A percentile compares a stretch with the other conserved stretches of the same genome.
Evolutionary conservation across 2,329 filamentous ascomycete genomes (phyloP).

Genomic region (Coniella vitis): DNA sequence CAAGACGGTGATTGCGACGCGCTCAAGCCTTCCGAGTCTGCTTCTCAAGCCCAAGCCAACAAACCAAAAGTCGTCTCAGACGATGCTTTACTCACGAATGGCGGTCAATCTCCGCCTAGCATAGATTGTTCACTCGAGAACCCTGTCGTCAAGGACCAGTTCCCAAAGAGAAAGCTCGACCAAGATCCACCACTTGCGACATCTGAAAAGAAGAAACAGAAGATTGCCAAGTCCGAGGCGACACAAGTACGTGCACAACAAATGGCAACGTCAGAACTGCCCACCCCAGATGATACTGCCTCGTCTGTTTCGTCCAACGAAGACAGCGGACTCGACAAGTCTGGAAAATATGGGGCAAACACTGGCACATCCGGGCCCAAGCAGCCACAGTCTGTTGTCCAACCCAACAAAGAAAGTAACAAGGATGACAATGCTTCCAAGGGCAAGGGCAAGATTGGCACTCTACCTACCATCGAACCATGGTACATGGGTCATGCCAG

Average conservation of each 20-base stretch:
- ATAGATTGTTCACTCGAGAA: constrained; percentile 12
- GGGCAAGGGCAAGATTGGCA: not conserved
- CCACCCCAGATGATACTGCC: not conserved
- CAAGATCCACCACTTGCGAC: not conserved
- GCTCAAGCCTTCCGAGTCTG: not conserved
- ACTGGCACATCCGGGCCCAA: constrained; percentile 10
- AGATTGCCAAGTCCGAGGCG: constrained; percentile 10
- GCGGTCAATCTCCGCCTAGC: not conserved
- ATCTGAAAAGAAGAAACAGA: constrained; percentile 2
- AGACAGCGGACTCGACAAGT: not conserved
- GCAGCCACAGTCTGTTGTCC: not conserved
- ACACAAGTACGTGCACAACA: not conserved
- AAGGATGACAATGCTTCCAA: not conserved
- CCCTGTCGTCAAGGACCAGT: not conserved
- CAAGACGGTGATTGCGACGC: not conserved
- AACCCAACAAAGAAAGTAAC: not conserved
- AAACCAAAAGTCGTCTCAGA: not conserved
- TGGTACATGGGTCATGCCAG: constrained; percentile 12
- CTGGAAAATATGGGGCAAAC: not conserved
- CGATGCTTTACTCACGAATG: not conserved
- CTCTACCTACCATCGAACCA: not conserved
- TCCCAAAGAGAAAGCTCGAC: constrained; percentile 6
- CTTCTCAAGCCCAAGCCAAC: not conserved
- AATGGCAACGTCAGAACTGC: not conserved
- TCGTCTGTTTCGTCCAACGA: not conserved